These are phyloP conservation scores for Pouteria campechiana DNA, from an alignment of 179 eudicot species.

Conservation along the genomic window DNA sequence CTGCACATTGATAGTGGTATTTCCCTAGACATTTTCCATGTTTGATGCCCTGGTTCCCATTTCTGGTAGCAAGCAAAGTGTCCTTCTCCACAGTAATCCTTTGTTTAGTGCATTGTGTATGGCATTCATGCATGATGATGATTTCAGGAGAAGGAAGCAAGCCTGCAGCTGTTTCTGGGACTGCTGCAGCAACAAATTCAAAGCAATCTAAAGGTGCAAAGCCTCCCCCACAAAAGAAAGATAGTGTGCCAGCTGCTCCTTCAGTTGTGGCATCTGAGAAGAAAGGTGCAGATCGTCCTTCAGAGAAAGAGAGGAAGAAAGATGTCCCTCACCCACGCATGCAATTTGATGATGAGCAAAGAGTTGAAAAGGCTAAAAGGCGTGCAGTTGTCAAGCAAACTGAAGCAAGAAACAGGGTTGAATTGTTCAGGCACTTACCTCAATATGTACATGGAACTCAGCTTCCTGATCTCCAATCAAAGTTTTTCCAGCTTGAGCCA, in stretches of 20 bases:
- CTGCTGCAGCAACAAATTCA: constrained; percentile 20
- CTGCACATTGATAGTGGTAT: too few species aligned
- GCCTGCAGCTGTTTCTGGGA: constrained; percentile 39
- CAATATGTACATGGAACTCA: constrained; percentile 95
- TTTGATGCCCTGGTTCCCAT: too few species aligned
- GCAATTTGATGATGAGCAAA: constrained; percentile 91
- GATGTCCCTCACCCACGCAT: constrained; percentile 96
- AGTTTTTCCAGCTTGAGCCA: constrained; percentile 74
- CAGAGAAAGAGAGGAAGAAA: constrained; percentile 93
- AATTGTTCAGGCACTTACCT: constrained; percentile 94
- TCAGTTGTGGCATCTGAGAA: constrained; percentile 65
- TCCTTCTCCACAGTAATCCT: too few species aligned
- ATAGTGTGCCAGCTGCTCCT: too few species aligned
- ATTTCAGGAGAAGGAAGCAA: constrained; percentile 53
- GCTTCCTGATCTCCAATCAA: constrained; percentile 69
- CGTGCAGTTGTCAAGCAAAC: constrained; percentile 86
- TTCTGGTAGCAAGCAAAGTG: too few species aligned
- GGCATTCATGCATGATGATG: constrained; percentile 3
- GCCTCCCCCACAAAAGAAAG: constrained; percentile 43
- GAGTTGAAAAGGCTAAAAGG: constrained; percentile 97
- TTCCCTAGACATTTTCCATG: too few species aligned
- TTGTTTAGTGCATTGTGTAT: neutral
- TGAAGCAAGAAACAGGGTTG: constrained; percentile 93
- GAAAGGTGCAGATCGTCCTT: constrained; percentile 62
- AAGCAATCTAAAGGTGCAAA: constrained; percentile 52